Conservation (phyloP, 257 asterid species). For the Nicotiana benthamiana region DNA sequence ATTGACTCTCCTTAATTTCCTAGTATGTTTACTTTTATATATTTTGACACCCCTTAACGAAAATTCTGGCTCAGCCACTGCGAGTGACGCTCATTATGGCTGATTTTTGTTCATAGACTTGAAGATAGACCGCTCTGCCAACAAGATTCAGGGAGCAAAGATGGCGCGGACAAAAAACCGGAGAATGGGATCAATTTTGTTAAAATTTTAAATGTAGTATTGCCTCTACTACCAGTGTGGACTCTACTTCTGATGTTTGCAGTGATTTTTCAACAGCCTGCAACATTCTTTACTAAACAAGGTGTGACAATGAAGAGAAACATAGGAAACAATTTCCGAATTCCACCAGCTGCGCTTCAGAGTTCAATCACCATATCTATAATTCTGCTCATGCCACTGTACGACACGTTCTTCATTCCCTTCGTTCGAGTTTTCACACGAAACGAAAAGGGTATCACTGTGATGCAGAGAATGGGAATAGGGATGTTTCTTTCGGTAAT, state of each 20-base stretch:
- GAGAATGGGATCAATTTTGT: slow-evolving; percentile 20
- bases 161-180: neutral
- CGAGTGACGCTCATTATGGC: neutral
- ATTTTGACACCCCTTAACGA: too few species aligned
- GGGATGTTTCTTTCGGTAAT: slow-evolving; percentile 77
- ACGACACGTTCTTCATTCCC: slow-evolving; percentile 64
- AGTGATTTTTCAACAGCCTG: slow-evolving; percentile 85
- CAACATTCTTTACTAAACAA: slow-evolving; percentile 92
- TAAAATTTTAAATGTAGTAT: slow-evolving; percentile 33
- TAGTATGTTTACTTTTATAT: too few species aligned
- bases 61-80: too few species aligned
- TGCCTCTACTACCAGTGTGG: slow-evolving; percentile 76
- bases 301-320: slow-evolving; percentile 83
- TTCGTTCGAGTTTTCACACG: slow-evolving; percentile 42
- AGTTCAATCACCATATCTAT: slow-evolving; percentile 83
- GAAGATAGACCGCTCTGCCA: slow-evolving; percentile 36
- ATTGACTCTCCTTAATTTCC: too few species aligned
- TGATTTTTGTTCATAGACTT: slow-evolving; percentile 36
- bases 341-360: slow-evolving; percentile 96
- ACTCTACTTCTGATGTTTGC: slow-evolving; percentile 75
- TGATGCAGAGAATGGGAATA: slow-evolving; percentile 80
- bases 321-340: slow-evolving; percentile 51
- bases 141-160: slow-evolving; percentile 16
- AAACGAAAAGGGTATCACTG: slow-evolving; percentile 57
- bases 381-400: slow-evolving; percentile 70